A percentile compares a stretch with the other conserved stretches of the same genome.
These are phyloP conservation scores for Yarrowia galli DNA, from an alignment of 1,139 yeast species.

Conservation along the genomic window DNA sequence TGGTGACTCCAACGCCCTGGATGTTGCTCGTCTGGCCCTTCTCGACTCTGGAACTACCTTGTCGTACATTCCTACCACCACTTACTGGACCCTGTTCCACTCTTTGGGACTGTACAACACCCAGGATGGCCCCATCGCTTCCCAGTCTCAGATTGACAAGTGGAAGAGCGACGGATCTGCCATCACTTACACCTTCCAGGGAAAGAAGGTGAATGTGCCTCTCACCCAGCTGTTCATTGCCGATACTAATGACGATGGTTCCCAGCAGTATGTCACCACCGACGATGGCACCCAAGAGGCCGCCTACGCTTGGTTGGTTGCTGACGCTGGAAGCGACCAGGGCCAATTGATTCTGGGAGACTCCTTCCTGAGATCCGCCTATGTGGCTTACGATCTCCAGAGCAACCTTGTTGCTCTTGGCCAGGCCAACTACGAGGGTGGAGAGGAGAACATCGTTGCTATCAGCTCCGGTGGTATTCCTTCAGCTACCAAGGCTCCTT, in stretches of 20 bases:
- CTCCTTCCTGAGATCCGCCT: constrained; percentile 16
- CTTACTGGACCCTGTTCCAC: background rate
- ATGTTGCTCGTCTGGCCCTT: background rate
- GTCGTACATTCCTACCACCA: background rate
- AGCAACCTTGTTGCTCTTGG: constrained; percentile 3
- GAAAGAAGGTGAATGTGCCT: constrained; percentile 17
- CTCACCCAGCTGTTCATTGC: background rate
- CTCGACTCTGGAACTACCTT: constrained; percentile 8
- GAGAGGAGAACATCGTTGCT: background rate
- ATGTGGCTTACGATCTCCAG: constrained; percentile 2
- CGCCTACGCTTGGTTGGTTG: background rate
- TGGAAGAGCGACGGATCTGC: background rate
- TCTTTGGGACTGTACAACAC: constrained; percentile 3
- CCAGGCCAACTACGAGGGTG: background rate
- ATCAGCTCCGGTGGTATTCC: constrained; percentile 5
- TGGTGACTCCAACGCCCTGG: background rate
- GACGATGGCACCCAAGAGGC: background rate
- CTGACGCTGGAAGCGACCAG: background rate
- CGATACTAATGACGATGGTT: background rate
- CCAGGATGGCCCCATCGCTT: background rate
- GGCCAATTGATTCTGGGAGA: constrained; percentile 1
- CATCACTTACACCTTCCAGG: constrained; percentile 5
- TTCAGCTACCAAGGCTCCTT: constrained; percentile 9
- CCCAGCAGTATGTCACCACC: background rate
- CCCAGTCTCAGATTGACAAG: background rate